A percentile compares a stretch with the other conserved stretches of the same genome.
Evolutionary conservation across 2,329 filamentous ascomycete genomes (phyloP).

Genomic region (Phialocephala subalpina): DNA sequence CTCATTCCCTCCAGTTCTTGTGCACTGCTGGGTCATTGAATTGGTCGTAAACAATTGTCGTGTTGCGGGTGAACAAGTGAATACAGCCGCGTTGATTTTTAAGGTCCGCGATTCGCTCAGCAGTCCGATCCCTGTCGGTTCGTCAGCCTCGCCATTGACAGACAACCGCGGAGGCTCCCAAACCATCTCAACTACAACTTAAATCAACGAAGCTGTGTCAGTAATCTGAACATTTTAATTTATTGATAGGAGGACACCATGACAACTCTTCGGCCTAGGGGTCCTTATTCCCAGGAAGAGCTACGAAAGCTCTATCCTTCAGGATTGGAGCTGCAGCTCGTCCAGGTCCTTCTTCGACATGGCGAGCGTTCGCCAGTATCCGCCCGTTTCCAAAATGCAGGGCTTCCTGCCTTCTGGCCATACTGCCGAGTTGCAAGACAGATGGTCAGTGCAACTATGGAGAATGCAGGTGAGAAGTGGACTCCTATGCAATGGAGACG

Average conservation of each 20-base stretch:
- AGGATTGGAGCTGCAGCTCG: slow-evolving; percentile 82
- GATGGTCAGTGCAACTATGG: slow-evolving; percentile 68
- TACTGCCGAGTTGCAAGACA: slow-evolving; percentile 84
- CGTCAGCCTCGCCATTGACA: background rate
- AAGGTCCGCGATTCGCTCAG: slow-evolving; percentile 6
- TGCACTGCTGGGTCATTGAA: background rate
- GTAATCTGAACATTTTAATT: background rate
- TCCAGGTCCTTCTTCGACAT: slow-evolving; percentile 86
- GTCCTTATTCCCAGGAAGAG: slow-evolving; percentile 83
- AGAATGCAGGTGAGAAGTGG: slow-evolving; percentile 53
- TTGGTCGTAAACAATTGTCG: background rate
- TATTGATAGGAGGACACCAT: slow-evolving; percentile 57
- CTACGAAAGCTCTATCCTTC: slow-evolving; percentile 82
- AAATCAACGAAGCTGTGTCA: background rate
- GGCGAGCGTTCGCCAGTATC: slow-evolving; percentile 86
- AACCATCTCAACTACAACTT: background rate
- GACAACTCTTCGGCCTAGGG: slow-evolving; percentile 79
- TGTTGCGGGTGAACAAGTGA: background rate
- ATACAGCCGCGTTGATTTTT: background rate
- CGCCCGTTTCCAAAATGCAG: slow-evolving; percentile 84
- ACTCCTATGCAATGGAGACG: slow-evolving; percentile 64
- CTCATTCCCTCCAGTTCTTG: slow-evolving; percentile 35
- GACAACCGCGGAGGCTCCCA: background rate
- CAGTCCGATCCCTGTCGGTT: background rate
- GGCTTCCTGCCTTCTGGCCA: slow-evolving; percentile 79